Evolutionary conservation across 2,329 filamentous ascomycete species (phyloP).

Genomic region (Rutstroemia sydowiana): DNA sequence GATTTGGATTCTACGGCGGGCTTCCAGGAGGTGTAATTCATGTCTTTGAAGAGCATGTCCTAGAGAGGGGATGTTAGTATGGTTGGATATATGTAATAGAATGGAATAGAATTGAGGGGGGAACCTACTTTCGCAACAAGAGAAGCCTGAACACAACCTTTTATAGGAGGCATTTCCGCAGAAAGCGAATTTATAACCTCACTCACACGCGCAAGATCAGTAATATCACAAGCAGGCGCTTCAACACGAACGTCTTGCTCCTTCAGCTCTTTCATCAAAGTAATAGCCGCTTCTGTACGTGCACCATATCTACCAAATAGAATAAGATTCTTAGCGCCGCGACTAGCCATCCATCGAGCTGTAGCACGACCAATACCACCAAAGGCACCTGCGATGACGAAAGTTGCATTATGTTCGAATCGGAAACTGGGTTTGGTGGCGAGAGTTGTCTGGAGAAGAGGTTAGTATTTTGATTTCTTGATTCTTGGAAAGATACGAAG

Average conservation of each 20-base stretch:
- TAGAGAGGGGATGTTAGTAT: neutral
- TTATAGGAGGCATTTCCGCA: neutral
- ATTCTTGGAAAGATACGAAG: no score
- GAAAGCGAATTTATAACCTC: neutral
- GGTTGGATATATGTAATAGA: neutral
- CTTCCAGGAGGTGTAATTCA: constrained; percentile 32
- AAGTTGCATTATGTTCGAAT: constrained; percentile 22
- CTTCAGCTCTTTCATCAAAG: constrained; percentile 20
- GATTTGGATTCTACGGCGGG: constrained; percentile 30
- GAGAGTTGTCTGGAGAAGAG: neutral
- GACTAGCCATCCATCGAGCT: constrained; percentile 31
- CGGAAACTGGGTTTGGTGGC: neutral
- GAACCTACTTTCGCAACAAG: neutral
- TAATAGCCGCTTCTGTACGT: constrained; percentile 18
- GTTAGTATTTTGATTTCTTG: neutral
- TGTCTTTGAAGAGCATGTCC: constrained; percentile 17
- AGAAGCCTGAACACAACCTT: neutral
- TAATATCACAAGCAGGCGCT: constrained; percentile 43
- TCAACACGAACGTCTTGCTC: constrained; percentile 36
- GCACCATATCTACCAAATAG: constrained; percentile 24
- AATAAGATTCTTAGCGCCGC: constrained; percentile 5
- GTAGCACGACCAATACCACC: constrained; percentile 35
- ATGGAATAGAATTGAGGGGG: no score
- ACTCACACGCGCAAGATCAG: constrained; percentile 26
- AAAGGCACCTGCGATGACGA: constrained; percentile 36